phyloP scores from a whole-genome alignment of 768 basidiomycete species.

The Panaeolus cyanescens region DNA sequence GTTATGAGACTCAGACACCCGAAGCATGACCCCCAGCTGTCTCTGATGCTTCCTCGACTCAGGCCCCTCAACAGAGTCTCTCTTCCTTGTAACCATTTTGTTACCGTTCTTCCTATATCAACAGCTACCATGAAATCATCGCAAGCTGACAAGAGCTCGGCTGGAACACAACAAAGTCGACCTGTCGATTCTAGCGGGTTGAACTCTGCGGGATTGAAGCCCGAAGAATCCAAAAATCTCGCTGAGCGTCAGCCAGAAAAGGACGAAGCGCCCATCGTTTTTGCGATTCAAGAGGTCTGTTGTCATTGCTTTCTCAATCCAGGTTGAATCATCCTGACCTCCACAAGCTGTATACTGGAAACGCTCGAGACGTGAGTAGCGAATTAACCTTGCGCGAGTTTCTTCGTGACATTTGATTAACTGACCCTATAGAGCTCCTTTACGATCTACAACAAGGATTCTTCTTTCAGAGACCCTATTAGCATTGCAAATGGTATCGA shows the following conservation, averaged over 20 bases:
- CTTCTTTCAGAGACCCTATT: slow-evolving; percentile 47
- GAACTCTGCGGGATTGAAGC: slow-evolving; percentile 42
- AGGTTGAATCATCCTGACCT: neutral
- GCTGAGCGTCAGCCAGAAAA: slow-evolving; percentile 34
- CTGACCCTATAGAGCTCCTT: slow-evolving; percentile 36
- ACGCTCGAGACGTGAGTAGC: slow-evolving; percentile 32
- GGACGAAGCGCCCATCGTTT: slow-evolving; percentile 37
- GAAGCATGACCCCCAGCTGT: neutral
- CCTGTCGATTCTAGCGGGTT: neutral
- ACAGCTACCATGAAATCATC: neutral
- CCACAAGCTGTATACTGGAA: slow-evolving; percentile 38
- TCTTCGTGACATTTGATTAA: no score
- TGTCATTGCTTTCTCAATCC: neutral
- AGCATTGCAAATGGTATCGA: slow-evolving; percentile 42
- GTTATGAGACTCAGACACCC: neutral
- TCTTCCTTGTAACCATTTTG: neutral
- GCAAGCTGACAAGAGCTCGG: neutral
- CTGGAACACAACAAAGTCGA: slow-evolving; percentile 10
- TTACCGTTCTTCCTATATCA: neutral
- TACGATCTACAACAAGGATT: slow-evolving; percentile 39
- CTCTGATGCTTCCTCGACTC: neutral
- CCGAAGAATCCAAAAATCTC: slow-evolving; percentile 37
- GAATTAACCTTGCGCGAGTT: neutral
- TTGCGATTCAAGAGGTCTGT: slow-evolving; percentile 42
- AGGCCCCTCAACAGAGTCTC: neutral